phyloP scores from a whole-genome alignment of 2,329 filamentous ascomycete species.

The Aspergillus sp. region DNA sequence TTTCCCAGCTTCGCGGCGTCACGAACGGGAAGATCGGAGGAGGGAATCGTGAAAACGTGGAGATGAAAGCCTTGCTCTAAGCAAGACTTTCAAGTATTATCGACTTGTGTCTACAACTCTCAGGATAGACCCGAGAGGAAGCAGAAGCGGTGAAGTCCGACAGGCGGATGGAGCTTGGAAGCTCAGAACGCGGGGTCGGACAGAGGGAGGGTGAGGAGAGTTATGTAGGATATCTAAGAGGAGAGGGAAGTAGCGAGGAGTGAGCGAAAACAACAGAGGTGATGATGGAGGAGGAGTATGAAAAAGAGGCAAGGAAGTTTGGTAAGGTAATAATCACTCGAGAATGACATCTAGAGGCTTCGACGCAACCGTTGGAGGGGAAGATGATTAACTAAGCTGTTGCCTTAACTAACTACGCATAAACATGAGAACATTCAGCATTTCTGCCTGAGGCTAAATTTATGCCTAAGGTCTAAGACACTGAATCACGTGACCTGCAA shows the following conservation, averaged over 20 bases:
- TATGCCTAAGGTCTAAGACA: no score
- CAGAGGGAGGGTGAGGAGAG: background rate
- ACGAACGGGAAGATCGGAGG: slow-evolving; percentile 44
- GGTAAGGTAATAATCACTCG: slow-evolving; percentile 12
- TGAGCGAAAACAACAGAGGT: slow-evolving; percentile 2
- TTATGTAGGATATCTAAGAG: background rate
- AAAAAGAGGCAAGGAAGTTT: background rate
- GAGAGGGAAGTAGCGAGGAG: background rate
- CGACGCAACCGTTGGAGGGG: slow-evolving; percentile 22
- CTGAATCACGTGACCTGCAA: no score
- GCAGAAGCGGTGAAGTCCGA: slow-evolving; percentile 21
- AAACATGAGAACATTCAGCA: no score
- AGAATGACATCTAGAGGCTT: background rate
- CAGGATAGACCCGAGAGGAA: slow-evolving; percentile 26
- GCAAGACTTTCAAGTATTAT: slow-evolving; percentile 44
- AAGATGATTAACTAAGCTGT: background rate
- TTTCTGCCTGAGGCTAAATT: no score
- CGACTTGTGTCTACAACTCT: slow-evolving; percentile 22
- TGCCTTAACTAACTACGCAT: background rate
- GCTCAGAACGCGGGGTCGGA: slow-evolving; percentile 1
- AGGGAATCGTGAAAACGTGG: slow-evolving; percentile 42
- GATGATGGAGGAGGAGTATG: slow-evolving; percentile 10
- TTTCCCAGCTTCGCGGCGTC: slow-evolving; percentile 52
- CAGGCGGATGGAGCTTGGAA: slow-evolving; percentile 7
- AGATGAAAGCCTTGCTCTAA: slow-evolving; percentile 40